Evolutionary conservation across 2,329 filamentous ascomycete species (phyloP), one percentile per base, ranked within the genome.

Genomic region (Trichoderma guizhouense): DNA sequence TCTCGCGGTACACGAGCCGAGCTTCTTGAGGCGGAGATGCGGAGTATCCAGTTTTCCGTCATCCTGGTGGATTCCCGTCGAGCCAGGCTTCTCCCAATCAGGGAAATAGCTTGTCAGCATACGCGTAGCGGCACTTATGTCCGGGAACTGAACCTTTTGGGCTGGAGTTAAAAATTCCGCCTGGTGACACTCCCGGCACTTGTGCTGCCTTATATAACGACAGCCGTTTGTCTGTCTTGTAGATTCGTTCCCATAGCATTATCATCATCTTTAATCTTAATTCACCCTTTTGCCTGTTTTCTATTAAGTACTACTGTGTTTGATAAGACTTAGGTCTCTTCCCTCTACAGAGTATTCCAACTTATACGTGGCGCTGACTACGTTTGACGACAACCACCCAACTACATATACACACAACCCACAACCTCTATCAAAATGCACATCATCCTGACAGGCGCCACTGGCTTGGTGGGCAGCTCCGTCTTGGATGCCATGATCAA

Each of bases 401-500:
- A 24, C 3, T 36, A 2, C 1, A 15, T 14, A 6, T 11, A 32
- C 9, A 58, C 34, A 47, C 39, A 61, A 6, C 36, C 18, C n/a
- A 39, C 14, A 9, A 2, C 9, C 9, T 15, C 14, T 14, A 34
- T 4, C 61, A 79, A 55, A 28, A 90, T 90, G 87, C 88, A 90
- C 81, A 83, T 92, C 76, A 89, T 92, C 72, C 84, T 92, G 65
- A 92, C 90, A 0, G 90, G 90, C n/a, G 90, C 89, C 12, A 92
- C 90, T 0, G 90, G 90, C 76, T 84, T 92, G 2, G 86, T 92
- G 43, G 90, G 90, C 77, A 88, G 86, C 0, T 85, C 82, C 51
- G 87, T 87, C 18, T 84, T 92, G 2, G 88, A 91, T 73, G 86
- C 87, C 74, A 90, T 92, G 84, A 83, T 92, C 73, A 84, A 84